Evolutionary conservation across 2,329 filamentous ascomycete species (phyloP), one percentile per base, ranked within the genome.

Genomic region (Aspergillus fischeri): DNA sequence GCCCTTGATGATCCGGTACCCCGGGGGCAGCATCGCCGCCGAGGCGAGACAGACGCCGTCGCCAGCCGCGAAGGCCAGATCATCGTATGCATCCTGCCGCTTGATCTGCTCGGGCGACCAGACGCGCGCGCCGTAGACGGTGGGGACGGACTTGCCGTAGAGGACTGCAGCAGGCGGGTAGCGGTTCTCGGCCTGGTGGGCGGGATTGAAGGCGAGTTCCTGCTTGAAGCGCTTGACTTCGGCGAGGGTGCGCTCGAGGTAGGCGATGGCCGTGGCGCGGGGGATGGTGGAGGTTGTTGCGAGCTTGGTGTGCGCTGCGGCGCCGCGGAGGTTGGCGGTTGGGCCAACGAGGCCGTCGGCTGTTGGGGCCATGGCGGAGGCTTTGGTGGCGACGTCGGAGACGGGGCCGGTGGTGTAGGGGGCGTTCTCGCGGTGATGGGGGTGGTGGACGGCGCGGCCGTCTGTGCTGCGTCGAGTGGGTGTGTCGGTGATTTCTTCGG

Each of bases 31-130:
- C 90, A 95, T 93, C 0, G 92, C 89, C 60, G 93, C 90, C 52
- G 85, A 85, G 0, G 92, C 90, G 6, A 97, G 81, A 54, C 93
- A 91, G 0, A 97, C 92, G 0, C 92, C 93, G 70, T 97, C 92
- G 2, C 92, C 92, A 24, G 87, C 88, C 0, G 89, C 88, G 75
- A 97, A 97, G 0, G 91, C 84, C 2, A 97, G 80, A 65, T 95
- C 88, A 63, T 96, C 91, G 70, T 96, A 97, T 0, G 86, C 87
- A 72, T 95, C 91, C 0, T 85, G 78, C 59, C 86, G 85, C 51
- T 86, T 83, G 63, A 97, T 96, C 0, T 83, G 86, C 54, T 93
- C 91, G 3, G 83, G 80, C 2, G 85, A 85, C 14, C 83, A 77
- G 0, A 97, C 91, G 48, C 87, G 86, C 0, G 90, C 91, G 0